phyloP scores from a whole-genome alignment of 345 rosid species.

The Gossypium herbaceum region DNA sequence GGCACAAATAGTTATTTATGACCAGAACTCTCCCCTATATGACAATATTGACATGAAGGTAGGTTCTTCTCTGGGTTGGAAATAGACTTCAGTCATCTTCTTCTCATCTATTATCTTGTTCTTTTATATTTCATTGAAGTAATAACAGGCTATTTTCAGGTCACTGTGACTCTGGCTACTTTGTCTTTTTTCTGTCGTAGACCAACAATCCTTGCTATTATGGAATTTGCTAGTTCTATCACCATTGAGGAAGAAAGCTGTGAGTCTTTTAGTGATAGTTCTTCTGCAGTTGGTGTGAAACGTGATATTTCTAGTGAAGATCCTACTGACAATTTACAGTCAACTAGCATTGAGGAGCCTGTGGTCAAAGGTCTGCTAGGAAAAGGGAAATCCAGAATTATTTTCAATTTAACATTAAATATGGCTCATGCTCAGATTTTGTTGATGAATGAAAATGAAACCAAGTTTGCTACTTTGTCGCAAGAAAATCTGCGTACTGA shows the following conservation, averaged over 20 bases:
- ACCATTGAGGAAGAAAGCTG: slow-evolving; percentile 52
- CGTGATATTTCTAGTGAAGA: slow-evolving; percentile 39
- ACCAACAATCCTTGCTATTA: slow-evolving; percentile 86
- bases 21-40: slow-evolving; percentile 67
- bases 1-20: slow-evolving; percentile 80
- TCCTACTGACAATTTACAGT: slow-evolving; percentile 34
- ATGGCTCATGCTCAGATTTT: slow-evolving; percentile 90
- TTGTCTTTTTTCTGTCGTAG: slow-evolving; percentile 91
- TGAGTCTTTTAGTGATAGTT: slow-evolving; percentile 55
- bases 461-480: slow-evolving; percentile 77
- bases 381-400: slow-evolving; percentile 82
- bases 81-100: not conserved
- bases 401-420: slow-evolving; percentile 72
- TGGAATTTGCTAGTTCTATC: slow-evolving; percentile 82
- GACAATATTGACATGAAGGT: slow-evolving; percentile 76
- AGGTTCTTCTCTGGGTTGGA: slow-evolving; percentile 20
- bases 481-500: slow-evolving; percentile 85
- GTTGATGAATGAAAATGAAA: slow-evolving; percentile 88
- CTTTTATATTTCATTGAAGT: slow-evolving; percentile 13
- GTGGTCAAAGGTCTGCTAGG: slow-evolving; percentile 86
- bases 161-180: slow-evolving; percentile 73
- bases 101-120: not conserved
- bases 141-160: slow-evolving; percentile 42
- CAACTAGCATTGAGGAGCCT: slow-evolving; percentile 39
- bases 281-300: slow-evolving; percentile 41